Evolutionary conservation across 495 filamentous ascomycete species (phyloP), one percentile per base, ranked within the genome.

Genomic region (Trichodelitschia bisporula): DNA sequence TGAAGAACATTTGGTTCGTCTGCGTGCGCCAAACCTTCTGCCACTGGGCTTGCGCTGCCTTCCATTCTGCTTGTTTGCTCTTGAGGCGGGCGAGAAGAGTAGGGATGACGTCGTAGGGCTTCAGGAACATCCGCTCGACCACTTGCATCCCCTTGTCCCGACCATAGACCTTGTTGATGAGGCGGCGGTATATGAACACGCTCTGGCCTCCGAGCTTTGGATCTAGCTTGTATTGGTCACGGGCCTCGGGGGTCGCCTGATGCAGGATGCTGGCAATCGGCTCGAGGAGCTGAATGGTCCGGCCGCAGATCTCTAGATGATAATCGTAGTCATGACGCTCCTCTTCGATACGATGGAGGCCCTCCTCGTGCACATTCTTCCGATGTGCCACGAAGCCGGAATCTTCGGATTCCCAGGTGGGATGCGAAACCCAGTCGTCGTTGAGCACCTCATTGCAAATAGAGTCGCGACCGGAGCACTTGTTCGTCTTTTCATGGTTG

Each of bases 281-380:
- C 46, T 93, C 82, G 10, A 99, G 67, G 2, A 95, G 64, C 47
- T 93, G 83, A 38, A 99, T 84, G 17, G 83, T 91, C 32, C 89
- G 76, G 15, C 64, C 62, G 42, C 82, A 90, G 9, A 80, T 77
- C 51, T 95, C 89, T 34, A 99, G 89, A 49, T 90, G 86, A 49
- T 82, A 89, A 45, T 99, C 89, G 47, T 99, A 99, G 46, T 99
- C 89, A 45, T 99, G 89, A 10, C 89, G 69, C 44, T 99, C 89
- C 45, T 99, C 89, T 51, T 99, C 89, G 37, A 95, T 91, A 11
- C 86, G 66, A 41, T 95, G 89, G 21, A 95, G 64, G 19, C 69
- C 69, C 45, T 99, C 89, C 49, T 99, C 89, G 35, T 66, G 84
- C 14, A 65, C 61, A 42, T 95, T 99, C 63, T 99, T 99, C 25